These are phyloP conservation scores for Cocos nucifera DNA, from an alignment of 176 grass and related monocot genomes.

Conservation along the genomic window DNA sequence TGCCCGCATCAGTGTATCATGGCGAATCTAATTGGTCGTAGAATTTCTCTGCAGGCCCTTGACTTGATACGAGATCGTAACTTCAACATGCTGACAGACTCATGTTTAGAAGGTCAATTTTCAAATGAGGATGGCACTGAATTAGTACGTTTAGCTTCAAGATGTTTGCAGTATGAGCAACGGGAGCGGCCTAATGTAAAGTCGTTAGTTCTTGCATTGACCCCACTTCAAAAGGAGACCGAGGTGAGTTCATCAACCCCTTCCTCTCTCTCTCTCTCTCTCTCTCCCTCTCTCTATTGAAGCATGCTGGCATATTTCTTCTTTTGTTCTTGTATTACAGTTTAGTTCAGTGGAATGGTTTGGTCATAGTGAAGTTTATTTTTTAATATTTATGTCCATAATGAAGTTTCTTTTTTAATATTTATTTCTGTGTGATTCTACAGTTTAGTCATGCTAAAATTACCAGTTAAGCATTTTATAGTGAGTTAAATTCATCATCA, in stretches of 20 bases:
- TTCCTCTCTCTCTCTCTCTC: neutral
- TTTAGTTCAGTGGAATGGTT: no score
- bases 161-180: slow-evolving; percentile 91
- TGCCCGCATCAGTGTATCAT: neutral
- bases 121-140: slow-evolving; percentile 96
- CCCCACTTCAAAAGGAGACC: slow-evolving; percentile 76
- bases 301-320: no score
- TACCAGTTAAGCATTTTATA: no score
- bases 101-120: slow-evolving; percentile 93
- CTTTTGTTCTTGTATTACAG: no score
- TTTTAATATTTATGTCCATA: neutral
- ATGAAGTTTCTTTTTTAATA: neutral
- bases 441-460: no score
- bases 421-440: neutral
- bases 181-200: slow-evolving; percentile 88
- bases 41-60: slow-evolving; percentile 59
- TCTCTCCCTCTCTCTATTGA: neutral
- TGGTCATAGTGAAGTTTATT: neutral
- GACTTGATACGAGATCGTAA: slow-evolving; percentile 93
- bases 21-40: slow-evolving; percentile 10
- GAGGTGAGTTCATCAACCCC: slow-evolving; percentile 45
- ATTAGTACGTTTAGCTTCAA: slow-evolving; percentile 90
- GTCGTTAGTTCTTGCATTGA: slow-evolving; percentile 72
- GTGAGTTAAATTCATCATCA: no score
- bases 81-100: slow-evolving; percentile 97